A percentile compares a stretch with the other conserved stretches of the same genome.
Conservation (phyloP, 208 protist genomes). For the Trypanosoma theileri region DNA sequence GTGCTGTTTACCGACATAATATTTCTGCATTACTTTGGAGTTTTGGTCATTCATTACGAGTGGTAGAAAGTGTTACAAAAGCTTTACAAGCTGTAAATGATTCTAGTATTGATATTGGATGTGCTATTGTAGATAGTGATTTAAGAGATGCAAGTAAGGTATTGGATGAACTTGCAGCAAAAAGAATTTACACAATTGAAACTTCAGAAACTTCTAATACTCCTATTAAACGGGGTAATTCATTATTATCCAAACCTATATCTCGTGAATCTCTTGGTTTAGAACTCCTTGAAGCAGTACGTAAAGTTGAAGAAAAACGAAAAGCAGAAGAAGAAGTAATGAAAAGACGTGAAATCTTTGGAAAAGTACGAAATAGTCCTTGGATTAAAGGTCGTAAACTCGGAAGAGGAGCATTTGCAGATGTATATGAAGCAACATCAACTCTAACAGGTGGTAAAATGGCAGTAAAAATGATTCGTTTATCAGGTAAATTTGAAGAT, state of each 20-base stretch:
- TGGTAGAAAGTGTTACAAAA: constrained; percentile 58
- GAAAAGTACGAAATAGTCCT: constrained; percentile 60
- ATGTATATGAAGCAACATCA: constrained; percentile 73
- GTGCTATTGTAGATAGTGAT: constrained; percentile 61
- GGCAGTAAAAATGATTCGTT: constrained; percentile 80
- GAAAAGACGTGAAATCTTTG: constrained; percentile 50
- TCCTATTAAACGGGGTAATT: constrained; percentile 36
- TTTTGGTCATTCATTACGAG: constrained; percentile 56
- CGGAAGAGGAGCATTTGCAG: constrained; percentile 63
- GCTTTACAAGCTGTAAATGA: constrained; percentile 58
- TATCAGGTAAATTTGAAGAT: constrained; percentile 56
- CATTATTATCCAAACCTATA: constrained; percentile 51
- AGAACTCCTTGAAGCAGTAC: constrained; percentile 42
- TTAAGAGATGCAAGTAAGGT: constrained; percentile 39
- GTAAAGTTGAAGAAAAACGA: constrained; percentile 45
- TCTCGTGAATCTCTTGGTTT: constrained; percentile 34
- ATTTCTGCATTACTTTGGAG: constrained; percentile 55
- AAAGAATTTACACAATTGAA: constrained; percentile 65
- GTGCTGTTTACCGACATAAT: constrained; percentile 65
- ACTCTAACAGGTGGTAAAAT: constrained; percentile 77
- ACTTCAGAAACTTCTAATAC: constrained; percentile 43
- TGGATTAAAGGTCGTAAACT: constrained; percentile 62
- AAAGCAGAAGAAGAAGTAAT: constrained; percentile 49
- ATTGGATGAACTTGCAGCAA: constrained; percentile 43
- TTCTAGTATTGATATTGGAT: constrained; percentile 56